Conservation (phyloP, 352 stramenopile genomes). For the Globisporangium iwayamae region DNA sequence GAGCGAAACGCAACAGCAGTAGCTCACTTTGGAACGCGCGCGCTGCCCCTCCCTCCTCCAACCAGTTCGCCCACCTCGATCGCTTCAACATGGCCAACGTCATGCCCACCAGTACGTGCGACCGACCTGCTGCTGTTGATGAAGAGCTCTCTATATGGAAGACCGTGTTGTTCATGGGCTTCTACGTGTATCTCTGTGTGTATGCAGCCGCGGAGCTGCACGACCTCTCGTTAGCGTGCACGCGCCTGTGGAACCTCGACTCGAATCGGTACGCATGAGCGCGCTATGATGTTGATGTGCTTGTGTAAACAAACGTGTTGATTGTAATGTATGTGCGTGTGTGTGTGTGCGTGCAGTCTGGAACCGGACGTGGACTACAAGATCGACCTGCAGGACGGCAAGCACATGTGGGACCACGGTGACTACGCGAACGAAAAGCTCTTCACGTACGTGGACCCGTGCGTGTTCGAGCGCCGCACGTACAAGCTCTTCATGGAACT, state of each 20-base stretch:
- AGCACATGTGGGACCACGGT: conserved; percentile 85
- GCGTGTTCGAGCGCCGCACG: conserved; percentile 87
- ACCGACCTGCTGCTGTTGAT: neutral
- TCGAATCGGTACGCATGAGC: conserved; percentile 47
- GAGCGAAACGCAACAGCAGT: neutral
- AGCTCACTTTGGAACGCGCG: neutral
- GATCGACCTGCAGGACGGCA: conserved; percentile 92
- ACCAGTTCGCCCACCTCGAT: neutral
- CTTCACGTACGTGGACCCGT: conserved; percentile 87
- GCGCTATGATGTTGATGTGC: neutral
- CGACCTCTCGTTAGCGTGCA: conserved; percentile 71
- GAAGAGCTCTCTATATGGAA: neutral
- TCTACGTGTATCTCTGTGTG: neutral
- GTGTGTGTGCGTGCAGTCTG: conserved; percentile 37
- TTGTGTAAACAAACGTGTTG: neutral
- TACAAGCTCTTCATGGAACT: conserved; percentile 89
- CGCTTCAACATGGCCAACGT: conserved; percentile 34
- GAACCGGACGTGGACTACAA: conserved; percentile 88
- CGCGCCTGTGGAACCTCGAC: conserved; percentile 93
- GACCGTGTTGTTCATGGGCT: neutral
- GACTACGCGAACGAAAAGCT: conserved; percentile 88
- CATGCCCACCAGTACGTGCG: conserved; percentile 38
- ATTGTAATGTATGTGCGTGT: neutral
- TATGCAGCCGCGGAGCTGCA: conserved; percentile 37
- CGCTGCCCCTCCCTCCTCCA: neutral